These are phyloP conservation scores for Lycium ferocissimum DNA, from an alignment of 257 asterid species.

Conservation along the genomic window DNA sequence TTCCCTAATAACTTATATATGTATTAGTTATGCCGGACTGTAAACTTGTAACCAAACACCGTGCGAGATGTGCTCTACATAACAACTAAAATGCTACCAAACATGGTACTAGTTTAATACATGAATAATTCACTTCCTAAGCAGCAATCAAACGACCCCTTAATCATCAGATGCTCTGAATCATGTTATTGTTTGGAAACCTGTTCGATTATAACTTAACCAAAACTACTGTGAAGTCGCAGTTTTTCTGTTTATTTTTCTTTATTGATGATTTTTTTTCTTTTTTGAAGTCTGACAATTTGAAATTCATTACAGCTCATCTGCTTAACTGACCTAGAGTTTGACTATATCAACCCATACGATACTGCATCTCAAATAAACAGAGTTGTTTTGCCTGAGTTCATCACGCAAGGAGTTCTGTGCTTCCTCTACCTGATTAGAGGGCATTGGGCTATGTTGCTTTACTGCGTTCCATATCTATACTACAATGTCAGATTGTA, in stretches of 20 bases:
- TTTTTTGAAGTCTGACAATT: background rate
- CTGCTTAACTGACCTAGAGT: slow-evolving; percentile 90
- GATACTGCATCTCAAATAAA: slow-evolving; percentile 88
- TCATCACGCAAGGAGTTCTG: slow-evolving; percentile 75
- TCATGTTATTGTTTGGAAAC: background rate
- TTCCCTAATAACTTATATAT: too few relatives aligned
- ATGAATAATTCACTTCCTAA: too few relatives aligned
- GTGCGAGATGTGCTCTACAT: too few relatives aligned
- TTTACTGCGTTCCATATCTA: slow-evolving; percentile 70
- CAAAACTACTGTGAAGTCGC: background rate
- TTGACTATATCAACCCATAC: slow-evolving; percentile 85
- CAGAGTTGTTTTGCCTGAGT: slow-evolving; percentile 75
- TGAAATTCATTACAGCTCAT: slow-evolving; percentile 62
- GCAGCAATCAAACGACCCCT: too few relatives aligned
- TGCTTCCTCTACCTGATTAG: slow-evolving; percentile 75
- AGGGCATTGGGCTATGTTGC: slow-evolving; percentile 89
- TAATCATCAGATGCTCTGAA: background rate
- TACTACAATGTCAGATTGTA: slow-evolving; percentile 80
- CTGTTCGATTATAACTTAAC: background rate
- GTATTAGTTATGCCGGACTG: too few relatives aligned
- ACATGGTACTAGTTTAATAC: too few relatives aligned
- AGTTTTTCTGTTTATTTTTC: background rate
- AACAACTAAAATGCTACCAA: too few relatives aligned
- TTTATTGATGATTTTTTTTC: background rate
- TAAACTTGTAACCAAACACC: too few relatives aligned